Conservation (phyloP, 1,284 basidiomycete genomes). For the Melampsora occidentalis region DNA sequence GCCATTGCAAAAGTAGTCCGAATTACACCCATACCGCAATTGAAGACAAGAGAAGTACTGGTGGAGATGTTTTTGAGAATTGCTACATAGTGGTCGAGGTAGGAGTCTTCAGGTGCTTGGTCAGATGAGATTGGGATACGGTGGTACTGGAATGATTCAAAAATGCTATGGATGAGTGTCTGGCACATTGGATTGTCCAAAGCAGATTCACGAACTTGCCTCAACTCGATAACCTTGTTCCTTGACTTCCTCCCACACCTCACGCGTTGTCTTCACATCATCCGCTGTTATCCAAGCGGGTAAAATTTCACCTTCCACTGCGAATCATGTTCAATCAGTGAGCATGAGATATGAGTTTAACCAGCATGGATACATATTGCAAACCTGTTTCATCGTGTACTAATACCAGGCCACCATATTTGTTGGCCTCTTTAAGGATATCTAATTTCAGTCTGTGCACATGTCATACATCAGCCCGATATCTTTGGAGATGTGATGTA, state of each 20-base stretch:
- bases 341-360: slow-evolving; percentile 25
- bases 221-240: slow-evolving; percentile 84
- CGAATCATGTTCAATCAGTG: background rate
- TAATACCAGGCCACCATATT: slow-evolving; percentile 83
- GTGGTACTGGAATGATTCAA: slow-evolving; percentile 47
- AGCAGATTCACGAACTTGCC: slow-evolving; percentile 56
- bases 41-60: slow-evolving; percentile 82
- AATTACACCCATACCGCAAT: slow-evolving; percentile 94
- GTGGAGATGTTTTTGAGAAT: slow-evolving; percentile 76
- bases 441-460: slow-evolving; percentile 69
- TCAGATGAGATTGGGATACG: slow-evolving; percentile 92
- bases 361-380: slow-evolving; percentile 13
- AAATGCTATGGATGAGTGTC: slow-evolving; percentile 34
- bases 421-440: slow-evolving; percentile 81
- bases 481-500: background rate
- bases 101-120: slow-evolving; percentile 67
- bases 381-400: slow-evolving; percentile 78
- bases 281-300: slow-evolving; percentile 96
- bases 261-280: slow-evolving; percentile 81
- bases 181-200: background rate
- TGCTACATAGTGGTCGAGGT: slow-evolving; percentile 85
- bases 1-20: slow-evolving; percentile 97
- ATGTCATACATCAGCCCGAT: background rate
- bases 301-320: slow-evolving; percentile 72
- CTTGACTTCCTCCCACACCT: slow-evolving; percentile 79